Evolutionary conservation across 129 eudicot species (phyloP).

Genomic region (Dittrichia graveolens): DNA sequence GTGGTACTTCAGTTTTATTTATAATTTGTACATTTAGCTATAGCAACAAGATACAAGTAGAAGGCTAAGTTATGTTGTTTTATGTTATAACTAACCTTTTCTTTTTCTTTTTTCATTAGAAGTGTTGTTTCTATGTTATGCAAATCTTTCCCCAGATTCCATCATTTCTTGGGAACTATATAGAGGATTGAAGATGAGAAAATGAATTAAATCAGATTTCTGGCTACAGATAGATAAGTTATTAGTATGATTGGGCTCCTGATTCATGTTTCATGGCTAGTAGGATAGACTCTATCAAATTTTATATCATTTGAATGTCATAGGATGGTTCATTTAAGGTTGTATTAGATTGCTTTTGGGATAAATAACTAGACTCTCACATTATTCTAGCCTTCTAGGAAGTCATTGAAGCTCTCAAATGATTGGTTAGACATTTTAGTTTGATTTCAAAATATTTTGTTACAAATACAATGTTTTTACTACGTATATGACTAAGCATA

Average conservation of each 20-base stretch:
- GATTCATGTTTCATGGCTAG: conserved; percentile 3
- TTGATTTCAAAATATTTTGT: background rate
- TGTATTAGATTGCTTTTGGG: background rate
- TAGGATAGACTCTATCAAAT: background rate
- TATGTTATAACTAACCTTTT: too few species aligned
- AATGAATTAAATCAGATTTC: background rate
- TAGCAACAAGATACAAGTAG: too few species aligned
- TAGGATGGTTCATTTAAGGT: background rate
- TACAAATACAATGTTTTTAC: background rate
- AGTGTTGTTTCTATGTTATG: too few species aligned
- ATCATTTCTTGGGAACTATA: too few species aligned
- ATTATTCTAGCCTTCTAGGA: background rate
- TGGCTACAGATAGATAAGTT: background rate
- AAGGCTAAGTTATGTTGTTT: too few species aligned
- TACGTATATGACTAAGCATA: background rate
- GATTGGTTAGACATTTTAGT: background rate
- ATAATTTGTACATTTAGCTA: too few species aligned
- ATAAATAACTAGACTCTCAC: background rate
- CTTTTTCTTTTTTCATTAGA: too few species aligned
- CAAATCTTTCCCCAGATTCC: too few species aligned
- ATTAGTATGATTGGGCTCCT: background rate
- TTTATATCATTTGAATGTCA: conserved; percentile 6
- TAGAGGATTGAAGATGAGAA: background rate
- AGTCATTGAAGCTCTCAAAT: background rate
- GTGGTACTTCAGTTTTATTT: too few species aligned